phyloP scores from a whole-genome alignment of 2,329 filamentous ascomycete genomes.

The Xylaria multiplex region DNA sequence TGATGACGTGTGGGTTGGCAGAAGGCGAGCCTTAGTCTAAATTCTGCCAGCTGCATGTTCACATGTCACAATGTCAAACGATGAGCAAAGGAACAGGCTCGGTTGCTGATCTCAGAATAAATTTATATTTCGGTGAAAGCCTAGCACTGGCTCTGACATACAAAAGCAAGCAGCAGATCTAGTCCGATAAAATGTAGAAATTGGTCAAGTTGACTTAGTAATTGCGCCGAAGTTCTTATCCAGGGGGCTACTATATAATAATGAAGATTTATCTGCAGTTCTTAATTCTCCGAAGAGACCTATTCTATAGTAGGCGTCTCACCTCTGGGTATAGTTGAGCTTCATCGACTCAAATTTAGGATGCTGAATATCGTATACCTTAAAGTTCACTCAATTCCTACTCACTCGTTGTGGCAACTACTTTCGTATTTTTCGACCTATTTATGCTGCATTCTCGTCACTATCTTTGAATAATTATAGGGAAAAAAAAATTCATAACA shows the following conservation, averaged over 20 bases:
- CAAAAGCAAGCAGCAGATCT: neutral
- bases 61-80: neutral
- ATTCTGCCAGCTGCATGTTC: neutral
- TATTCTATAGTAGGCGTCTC: neutral
- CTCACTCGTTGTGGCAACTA: neutral
- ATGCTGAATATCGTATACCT: neutral
- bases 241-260: neutral
- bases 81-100: neutral
- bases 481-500: neutral
- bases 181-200: neutral
- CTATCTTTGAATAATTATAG: neutral
- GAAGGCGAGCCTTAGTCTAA: neutral
- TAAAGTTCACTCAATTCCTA: neutral
- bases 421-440: neutral
- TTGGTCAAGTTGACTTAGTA: neutral
- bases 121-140: too few species aligned
- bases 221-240: too few species aligned
- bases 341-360: neutral
- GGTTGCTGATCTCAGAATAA: neutral
- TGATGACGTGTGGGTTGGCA: neutral
- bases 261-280: neutral
- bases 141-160: too few species aligned
- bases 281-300: neutral
- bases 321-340: neutral
- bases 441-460: neutral